A percentile compares a stretch with the other conserved stretches of the same genome.
phyloP scores from a whole-genome alignment of 306 rosid genomes.

The Malus orientalis region DNA sequence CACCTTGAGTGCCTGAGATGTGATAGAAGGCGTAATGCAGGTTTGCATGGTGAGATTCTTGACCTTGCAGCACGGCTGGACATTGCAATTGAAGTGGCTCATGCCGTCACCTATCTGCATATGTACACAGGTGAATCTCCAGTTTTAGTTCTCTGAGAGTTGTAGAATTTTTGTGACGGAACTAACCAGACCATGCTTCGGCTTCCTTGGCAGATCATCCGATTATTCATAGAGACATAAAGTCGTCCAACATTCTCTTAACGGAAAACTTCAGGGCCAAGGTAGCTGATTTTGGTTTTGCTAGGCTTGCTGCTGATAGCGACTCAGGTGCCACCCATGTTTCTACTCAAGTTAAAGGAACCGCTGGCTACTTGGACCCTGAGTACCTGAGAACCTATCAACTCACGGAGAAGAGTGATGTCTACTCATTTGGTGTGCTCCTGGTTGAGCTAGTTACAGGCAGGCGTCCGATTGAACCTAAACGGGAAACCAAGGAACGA shows the following conservation, averaged over 20 bases:
- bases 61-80: conserved; percentile 77
- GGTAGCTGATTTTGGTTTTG: conserved; percentile 96
- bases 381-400: conserved; percentile 91
- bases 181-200: conserved; percentile 5
- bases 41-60: conserved; percentile 51
- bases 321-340: conserved; percentile 87
- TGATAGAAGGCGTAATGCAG: conserved; percentile 34
- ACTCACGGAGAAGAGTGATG: conserved; percentile 95
- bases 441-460: conserved; percentile 89
- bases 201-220: conserved; percentile 64
- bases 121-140: conserved; percentile 64
- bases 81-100: conserved; percentile 90
- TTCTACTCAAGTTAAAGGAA: conserved; percentile 93
- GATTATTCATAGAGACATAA: conserved; percentile 91
- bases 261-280: conserved; percentile 77
- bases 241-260: conserved; percentile 91
- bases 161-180: not conserved
- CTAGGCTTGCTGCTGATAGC: conserved; percentile 80
- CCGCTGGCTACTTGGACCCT: conserved; percentile 99
- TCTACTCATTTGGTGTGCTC: conserved; percentile 86
- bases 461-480: conserved; percentile 94
- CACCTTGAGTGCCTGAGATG: conserved; percentile 16
- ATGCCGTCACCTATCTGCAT: conserved; percentile 95
- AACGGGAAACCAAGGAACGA: conserved; percentile 65
- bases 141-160: not conserved